Evolutionary conservation across 2,329 filamentous ascomycete genomes (phyloP).

Genomic region (Fusarium pilosicola): DNA sequence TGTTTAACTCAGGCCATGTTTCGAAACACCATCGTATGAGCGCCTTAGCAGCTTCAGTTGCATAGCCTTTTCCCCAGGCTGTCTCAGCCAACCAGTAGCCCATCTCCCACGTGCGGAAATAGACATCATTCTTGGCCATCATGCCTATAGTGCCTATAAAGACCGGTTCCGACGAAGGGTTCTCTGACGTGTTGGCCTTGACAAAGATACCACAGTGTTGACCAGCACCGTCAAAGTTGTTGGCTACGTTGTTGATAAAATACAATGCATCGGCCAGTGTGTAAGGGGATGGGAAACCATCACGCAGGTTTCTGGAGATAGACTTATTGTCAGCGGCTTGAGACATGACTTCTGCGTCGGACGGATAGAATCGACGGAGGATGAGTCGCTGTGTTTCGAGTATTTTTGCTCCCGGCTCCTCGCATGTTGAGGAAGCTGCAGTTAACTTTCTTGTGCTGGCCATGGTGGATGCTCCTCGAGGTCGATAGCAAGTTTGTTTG

Average conservation of each 20-base stretch:
- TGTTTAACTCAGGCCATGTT: constrained; percentile 51
- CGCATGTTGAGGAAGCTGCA: constrained; percentile 40
- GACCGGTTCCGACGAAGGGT: constrained; percentile 38
- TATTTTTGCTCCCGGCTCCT: constrained; percentile 44
- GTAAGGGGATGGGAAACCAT: constrained; percentile 60
- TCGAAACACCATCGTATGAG: constrained; percentile 58
- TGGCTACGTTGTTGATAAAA: constrained; percentile 47
- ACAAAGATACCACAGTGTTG: constrained; percentile 51
- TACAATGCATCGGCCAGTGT: constrained; percentile 50
- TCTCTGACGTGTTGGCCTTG: constrained; percentile 42
- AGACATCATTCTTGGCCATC: constrained; percentile 49
- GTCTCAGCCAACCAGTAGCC: constrained; percentile 59
- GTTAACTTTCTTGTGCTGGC: constrained; percentile 23
- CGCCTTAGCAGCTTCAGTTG: constrained; percentile 51
- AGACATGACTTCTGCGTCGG: constrained; percentile 52
- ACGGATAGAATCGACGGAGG: constrained; percentile 53
- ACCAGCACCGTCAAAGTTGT: constrained; percentile 31
- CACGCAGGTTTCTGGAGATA: constrained; percentile 53
- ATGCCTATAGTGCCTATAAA: constrained; percentile 57
- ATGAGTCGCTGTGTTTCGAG: constrained; percentile 49
- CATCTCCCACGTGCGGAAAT: constrained; percentile 57
- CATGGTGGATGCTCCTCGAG: constrained; percentile 16
- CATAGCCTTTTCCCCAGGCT: constrained; percentile 59
- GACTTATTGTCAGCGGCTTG: constrained; percentile 51
- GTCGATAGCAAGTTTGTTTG: neutral